These are phyloP conservation scores for Sphaceloma murrayae DNA, from an alignment of 2,329 filamentous ascomycete species.

Conservation along the genomic window DNA sequence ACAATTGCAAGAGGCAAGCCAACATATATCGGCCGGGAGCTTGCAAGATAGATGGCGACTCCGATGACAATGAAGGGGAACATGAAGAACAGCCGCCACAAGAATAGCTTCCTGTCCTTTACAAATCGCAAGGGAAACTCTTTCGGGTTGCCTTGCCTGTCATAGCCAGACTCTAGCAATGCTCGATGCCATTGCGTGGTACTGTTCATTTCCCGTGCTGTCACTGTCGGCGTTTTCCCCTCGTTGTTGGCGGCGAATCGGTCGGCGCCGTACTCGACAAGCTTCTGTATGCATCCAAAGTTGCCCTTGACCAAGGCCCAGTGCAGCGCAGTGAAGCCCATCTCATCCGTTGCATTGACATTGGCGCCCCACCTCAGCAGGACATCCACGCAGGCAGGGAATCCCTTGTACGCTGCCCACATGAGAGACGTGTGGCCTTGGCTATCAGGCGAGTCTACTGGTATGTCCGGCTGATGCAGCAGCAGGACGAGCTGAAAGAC, in stretches of 20 bases:
- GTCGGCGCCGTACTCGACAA: slow-evolving; percentile 92
- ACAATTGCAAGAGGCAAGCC: slow-evolving; percentile 63
- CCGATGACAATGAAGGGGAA: slow-evolving; percentile 76
- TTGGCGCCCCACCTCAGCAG: slow-evolving; percentile 93
- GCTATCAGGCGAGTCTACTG: slow-evolving; percentile 79
- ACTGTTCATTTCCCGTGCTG: slow-evolving; percentile 85
- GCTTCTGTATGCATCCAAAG: slow-evolving; percentile 77
- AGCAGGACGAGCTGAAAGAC: slow-evolving; percentile 80
- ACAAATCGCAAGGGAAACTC: slow-evolving; percentile 66
- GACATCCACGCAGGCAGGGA: slow-evolving; percentile 80
- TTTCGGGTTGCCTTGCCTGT: slow-evolving; percentile 63
- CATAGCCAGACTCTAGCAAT: slow-evolving; percentile 73
- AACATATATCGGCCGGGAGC: slow-evolving; percentile 62
- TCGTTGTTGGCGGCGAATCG: slow-evolving; percentile 80
- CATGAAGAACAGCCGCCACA: slow-evolving; percentile 79
- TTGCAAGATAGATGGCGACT: slow-evolving; percentile 59
- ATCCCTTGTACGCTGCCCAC: slow-evolving; percentile 99
- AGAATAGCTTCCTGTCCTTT: slow-evolving; percentile 67
- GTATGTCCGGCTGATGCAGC: slow-evolving; percentile 79
- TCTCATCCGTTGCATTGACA: slow-evolving; percentile 80
- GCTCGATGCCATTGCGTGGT: slow-evolving; percentile 71
- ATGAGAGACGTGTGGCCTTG: slow-evolving; percentile 91
- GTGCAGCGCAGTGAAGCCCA: slow-evolving; percentile 87
- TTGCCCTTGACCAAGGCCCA: slow-evolving; percentile 95
- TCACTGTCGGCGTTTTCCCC: slow-evolving; percentile 80